These are phyloP conservation scores for Phaeosphaeriaceae sp. DNA, from an alignment of 2,329 filamentous ascomycete genomes.

Conservation along the genomic window DNA sequence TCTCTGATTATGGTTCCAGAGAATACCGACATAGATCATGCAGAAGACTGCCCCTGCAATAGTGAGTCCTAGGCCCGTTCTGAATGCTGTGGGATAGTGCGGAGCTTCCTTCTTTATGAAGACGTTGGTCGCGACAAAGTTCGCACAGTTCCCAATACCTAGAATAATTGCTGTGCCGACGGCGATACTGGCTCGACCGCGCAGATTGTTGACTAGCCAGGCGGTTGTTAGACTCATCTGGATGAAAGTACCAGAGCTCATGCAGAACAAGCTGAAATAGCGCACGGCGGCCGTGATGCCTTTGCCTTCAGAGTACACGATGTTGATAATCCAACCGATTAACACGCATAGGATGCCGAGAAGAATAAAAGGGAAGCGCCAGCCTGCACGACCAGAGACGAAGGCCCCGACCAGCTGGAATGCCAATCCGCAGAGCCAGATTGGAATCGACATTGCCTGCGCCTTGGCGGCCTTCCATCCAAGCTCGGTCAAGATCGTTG, in stretches of 20 bases:
- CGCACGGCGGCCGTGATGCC: slow-evolving; percentile 60
- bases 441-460: slow-evolving; percentile 44
- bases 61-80: slow-evolving; percentile 44
- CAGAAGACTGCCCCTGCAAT: slow-evolving; percentile 29
- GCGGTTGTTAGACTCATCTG: slow-evolving; percentile 59
- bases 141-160: slow-evolving; percentile 60
- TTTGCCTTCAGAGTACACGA: slow-evolving; percentile 44
- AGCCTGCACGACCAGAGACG: slow-evolving; percentile 34
- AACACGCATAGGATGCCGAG: slow-evolving; percentile 47
- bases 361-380: slow-evolving; percentile 40
- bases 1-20: slow-evolving; percentile 57
- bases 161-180: slow-evolving; percentile 30
- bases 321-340: slow-evolving; percentile 60
- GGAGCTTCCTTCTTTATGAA: slow-evolving; percentile 37
- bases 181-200: slow-evolving; percentile 31
- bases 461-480: slow-evolving; percentile 41
- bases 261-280: slow-evolving; percentile 48
- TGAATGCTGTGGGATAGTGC: slow-evolving; percentile 36
- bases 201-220: slow-evolving; percentile 63
- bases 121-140: slow-evolving; percentile 59
- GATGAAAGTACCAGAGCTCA: slow-evolving; percentile 54
- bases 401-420: slow-evolving; percentile 29
- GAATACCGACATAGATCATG: slow-evolving; percentile 51
- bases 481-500: slow-evolving; percentile 43
- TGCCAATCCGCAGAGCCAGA: slow-evolving; percentile 40